Evolutionary conservation across 257 asterid genomes (phyloP).

Genomic region (Capsicum baccatum): DNA sequence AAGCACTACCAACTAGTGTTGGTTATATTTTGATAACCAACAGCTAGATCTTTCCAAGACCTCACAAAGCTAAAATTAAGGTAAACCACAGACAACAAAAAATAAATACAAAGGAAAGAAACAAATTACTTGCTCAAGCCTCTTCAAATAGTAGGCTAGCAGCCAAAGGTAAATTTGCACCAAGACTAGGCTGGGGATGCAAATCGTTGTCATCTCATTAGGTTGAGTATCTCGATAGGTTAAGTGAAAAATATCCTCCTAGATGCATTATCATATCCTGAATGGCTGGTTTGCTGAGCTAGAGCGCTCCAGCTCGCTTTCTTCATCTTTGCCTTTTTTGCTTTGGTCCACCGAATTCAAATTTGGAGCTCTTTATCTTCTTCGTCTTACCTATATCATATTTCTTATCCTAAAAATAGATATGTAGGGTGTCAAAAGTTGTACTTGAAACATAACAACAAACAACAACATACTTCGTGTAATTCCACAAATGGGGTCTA

Average conservation of each 20-base stretch:
- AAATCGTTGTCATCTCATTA: neutral
- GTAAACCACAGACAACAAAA: neutral
- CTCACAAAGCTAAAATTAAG: constrained; percentile 17
- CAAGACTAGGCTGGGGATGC: neutral
- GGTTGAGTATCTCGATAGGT: neutral
- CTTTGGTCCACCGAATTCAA: constrained; percentile 62
- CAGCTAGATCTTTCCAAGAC: no score
- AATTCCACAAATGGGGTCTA: neutral
- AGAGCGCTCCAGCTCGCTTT: constrained; percentile 46
- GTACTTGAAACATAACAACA: neutral
- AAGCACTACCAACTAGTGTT: no score
- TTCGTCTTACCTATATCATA: constrained; percentile 92
- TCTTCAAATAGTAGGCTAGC: constrained; percentile 15
- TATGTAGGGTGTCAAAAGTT: neutral
- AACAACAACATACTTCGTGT: neutral
- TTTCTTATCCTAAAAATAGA: constrained; percentile 73
- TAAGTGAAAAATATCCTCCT: neutral
- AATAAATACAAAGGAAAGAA: neutral
- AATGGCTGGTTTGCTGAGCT: constrained; percentile 57
- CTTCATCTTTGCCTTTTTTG: constrained; percentile 48
- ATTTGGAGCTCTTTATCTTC: constrained; percentile 60
- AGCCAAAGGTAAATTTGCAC: neutral
- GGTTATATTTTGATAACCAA: no score
- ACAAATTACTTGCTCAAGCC: constrained; percentile 1
- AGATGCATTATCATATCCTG: constrained; percentile 54